These are phyloP conservation scores for Paecilomyces formosus DNA, from an alignment of 2,329 filamentous ascomycete species.

Conservation along the genomic window DNA sequence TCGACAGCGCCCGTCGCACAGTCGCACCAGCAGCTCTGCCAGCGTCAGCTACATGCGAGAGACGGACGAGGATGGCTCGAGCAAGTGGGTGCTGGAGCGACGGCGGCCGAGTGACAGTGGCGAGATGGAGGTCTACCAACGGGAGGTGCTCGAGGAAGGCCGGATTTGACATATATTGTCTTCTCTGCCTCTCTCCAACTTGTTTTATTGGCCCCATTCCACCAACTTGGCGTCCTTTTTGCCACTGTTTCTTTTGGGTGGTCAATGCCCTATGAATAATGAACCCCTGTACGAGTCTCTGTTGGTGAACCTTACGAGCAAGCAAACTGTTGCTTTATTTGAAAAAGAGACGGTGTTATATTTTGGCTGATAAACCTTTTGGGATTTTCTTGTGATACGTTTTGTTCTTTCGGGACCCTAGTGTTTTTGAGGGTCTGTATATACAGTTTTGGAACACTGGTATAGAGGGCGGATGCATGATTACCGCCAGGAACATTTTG, in stretches of 20 bases:
- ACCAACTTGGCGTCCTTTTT: too few relatives aligned
- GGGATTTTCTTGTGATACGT: background rate
- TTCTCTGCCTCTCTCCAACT: conserved; percentile 8
- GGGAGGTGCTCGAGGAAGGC: conserved; percentile 18
- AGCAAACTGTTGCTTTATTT: background rate
- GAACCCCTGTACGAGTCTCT: background rate
- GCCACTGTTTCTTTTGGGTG: too few relatives aligned
- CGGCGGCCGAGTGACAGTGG: conserved; percentile 24
- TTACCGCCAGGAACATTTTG: too few relatives aligned
- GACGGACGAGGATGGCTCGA: conserved; percentile 19
- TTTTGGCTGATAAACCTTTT: background rate
- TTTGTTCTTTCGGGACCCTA: too few relatives aligned
- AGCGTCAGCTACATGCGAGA: conserved; percentile 28
- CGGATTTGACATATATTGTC: conserved; percentile 14
- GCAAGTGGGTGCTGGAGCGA: conserved; percentile 29
- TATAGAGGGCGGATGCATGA: too few relatives aligned
- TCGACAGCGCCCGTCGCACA: conserved; percentile 14
- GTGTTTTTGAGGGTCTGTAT: too few relatives aligned
- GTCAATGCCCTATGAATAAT: background rate
- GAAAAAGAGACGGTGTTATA: background rate
- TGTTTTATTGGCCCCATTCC: too few relatives aligned
- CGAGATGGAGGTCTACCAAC: conserved; percentile 24
- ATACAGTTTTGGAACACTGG: too few relatives aligned
- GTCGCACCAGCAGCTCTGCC: conserved; percentile 24
- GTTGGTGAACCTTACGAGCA: background rate